A percentile compares a stretch with the other conserved stretches of the same genome.
phyloP scores from a whole-genome alignment of 371 early-diverging fungal genomes.

The Funneliformis caledonium region DNA sequence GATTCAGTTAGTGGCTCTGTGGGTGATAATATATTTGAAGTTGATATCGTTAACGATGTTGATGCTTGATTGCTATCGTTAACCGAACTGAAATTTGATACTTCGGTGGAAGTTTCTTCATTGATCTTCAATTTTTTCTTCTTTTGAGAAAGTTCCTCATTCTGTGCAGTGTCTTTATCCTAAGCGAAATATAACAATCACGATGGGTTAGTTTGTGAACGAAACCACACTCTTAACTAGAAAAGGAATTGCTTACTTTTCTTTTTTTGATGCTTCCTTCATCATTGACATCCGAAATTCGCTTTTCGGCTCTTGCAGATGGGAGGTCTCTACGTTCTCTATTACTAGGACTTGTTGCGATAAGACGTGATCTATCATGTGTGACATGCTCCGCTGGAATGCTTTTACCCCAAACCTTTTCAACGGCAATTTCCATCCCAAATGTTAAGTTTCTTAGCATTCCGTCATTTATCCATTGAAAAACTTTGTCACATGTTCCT shows the following conservation, averaged over 20 bases:
- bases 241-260: neutral
- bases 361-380: neutral
- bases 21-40: neutral
- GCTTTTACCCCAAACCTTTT: neutral
- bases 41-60: too few species aligned
- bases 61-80: too few species aligned
- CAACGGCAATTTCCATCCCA: slow-evolving; percentile 5
- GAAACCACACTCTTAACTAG: neutral
- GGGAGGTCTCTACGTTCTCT: neutral
- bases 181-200: neutral
- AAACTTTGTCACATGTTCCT: neutral
- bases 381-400: neutral
- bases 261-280: neutral
- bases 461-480: slow-evolving; percentile 3
- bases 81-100: neutral
- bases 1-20: neutral
- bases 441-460: neutral
- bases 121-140: neutral
- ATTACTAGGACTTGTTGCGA: neutral
- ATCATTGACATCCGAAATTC: neutral
- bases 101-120: neutral
- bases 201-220: too few species aligned
- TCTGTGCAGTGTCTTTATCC: neutral
- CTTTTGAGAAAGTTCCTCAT: neutral
- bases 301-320: neutral